Conservation (phyloP, 2,329 filamentous ascomycete genomes). For the Fusarium poae region DNA sequence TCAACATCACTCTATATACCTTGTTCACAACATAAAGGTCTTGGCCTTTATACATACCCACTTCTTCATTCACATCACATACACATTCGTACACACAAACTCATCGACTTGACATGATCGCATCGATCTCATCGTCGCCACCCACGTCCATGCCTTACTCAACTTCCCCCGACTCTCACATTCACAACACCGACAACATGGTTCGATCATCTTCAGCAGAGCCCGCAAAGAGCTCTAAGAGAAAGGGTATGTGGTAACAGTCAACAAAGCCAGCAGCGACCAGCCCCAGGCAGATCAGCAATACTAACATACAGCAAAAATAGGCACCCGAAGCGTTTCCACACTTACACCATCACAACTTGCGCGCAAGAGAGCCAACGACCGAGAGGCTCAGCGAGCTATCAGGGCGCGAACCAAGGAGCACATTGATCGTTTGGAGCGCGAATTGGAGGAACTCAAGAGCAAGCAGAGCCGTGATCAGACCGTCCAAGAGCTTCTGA, state of each 20-base stretch:
- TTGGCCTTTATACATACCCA: conserved; percentile 34
- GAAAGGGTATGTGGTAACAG: conserved; percentile 57
- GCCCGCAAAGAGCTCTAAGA: conserved; percentile 59
- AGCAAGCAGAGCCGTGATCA: conserved; percentile 63
- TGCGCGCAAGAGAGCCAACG: conserved; percentile 90
- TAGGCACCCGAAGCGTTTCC: conserved; percentile 81
- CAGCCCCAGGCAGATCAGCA: conserved; percentile 10
- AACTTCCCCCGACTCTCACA: conserved; percentile 23
- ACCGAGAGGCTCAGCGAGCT: conserved; percentile 88
- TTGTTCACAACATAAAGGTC: conserved; percentile 25
- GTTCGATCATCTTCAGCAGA: conserved; percentile 60
- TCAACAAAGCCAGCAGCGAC: conserved; percentile 8
- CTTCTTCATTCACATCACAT: conserved; percentile 21
- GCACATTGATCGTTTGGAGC: conserved; percentile 84
- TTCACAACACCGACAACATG: conserved; percentile 50
- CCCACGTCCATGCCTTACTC: conserved; percentile 30
- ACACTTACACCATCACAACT: conserved; percentile 90
- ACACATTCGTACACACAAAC: neutral
- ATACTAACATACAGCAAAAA: conserved; percentile 23
- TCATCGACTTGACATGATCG: conserved; percentile 35
- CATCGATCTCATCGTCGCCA: conserved; percentile 25
- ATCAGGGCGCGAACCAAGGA: conserved; percentile 89
- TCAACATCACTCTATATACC: conserved; percentile 17
- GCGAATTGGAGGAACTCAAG: conserved; percentile 78
- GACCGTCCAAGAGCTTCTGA: conserved; percentile 65